Conservation (phyloP, 805 yeast genomes). For the Yamadazyma endophytica region DNA sequence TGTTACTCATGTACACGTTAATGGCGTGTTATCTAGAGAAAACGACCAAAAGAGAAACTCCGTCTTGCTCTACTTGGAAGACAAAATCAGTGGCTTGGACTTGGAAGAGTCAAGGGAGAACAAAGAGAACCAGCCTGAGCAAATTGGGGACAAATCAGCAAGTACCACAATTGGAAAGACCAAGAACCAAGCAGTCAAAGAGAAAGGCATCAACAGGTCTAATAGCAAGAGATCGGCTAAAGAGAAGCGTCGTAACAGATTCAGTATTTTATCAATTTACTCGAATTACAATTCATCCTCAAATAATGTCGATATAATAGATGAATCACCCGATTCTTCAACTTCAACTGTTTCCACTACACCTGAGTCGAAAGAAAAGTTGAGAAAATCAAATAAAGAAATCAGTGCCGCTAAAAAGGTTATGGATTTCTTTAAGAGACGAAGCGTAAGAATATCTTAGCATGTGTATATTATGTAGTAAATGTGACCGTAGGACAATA, state of each 20-base stretch:
- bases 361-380: conserved; percentile 6
- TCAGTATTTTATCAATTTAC: conserved; percentile 42
- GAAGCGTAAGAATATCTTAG: conserved; percentile 34
- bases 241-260: conserved; percentile 31
- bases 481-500: conserved; percentile 1
- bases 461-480: conserved; percentile 2
- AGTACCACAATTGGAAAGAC: conserved; percentile 1
- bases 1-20: conserved; percentile 41
- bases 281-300: conserved; percentile 26
- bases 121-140: conserved; percentile 1
- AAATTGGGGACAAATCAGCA: not conserved
- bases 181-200: too few relatives aligned
- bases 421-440: conserved; percentile 73
- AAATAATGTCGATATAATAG: conserved; percentile 5
- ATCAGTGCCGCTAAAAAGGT: conserved; percentile 75
- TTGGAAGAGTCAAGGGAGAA: conserved; percentile 20
- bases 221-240: conserved; percentile 7
- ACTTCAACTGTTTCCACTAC: conserved; percentile 4
- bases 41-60: conserved; percentile 30
- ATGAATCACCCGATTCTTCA: conserved; percentile 1
- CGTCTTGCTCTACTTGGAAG: conserved; percentile 40
- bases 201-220: not conserved
- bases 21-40: conserved; percentile 36
- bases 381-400: conserved; percentile 38
- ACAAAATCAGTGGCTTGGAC: conserved; percentile 39